Conservation (phyloP, 2,329 filamentous ascomycete genomes). For the Pezicula rhizophila region DNA sequence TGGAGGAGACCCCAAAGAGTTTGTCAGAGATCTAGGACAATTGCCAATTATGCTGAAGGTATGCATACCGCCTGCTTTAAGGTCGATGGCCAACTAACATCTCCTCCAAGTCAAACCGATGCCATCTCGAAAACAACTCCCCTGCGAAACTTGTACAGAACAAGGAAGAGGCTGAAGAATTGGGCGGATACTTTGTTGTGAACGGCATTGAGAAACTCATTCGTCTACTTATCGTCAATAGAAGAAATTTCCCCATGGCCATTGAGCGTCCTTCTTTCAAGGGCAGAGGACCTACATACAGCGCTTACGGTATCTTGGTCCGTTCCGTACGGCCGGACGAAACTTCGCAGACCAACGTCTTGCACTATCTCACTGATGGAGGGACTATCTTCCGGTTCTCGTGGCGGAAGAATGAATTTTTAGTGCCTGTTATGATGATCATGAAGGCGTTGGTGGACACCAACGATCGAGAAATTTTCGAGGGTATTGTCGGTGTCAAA, state of each 20-base stretch:
- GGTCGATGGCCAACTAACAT: conserved; percentile 18
- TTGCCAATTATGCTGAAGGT: conserved; percentile 92
- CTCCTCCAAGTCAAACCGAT: conserved; percentile 66
- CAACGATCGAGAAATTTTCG: conserved; percentile 93
- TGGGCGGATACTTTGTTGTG: conserved; percentile 95
- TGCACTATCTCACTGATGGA: conserved; percentile 92
- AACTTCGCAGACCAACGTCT: conserved; percentile 92
- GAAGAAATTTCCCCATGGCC: conserved; percentile 91
- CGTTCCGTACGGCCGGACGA: conserved; percentile 94
- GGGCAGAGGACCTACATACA: conserved; percentile 82
- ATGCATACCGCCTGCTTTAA: conserved; percentile 12
- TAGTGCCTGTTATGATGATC: conserved; percentile 96
- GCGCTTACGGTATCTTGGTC: conserved; percentile 83
- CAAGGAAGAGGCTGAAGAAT: conserved; percentile 93
- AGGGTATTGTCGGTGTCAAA: conserved; percentile 76
- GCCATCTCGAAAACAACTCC: conserved; percentile 80
- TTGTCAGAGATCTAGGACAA: conserved; percentile 78
- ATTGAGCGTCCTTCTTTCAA: conserved; percentile 87
- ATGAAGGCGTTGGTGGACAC: conserved; percentile 92
- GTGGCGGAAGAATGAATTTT: conserved; percentile 94
- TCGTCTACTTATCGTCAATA: conserved; percentile 82
- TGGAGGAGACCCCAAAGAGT: conserved; percentile 75
- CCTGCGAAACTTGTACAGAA: conserved; percentile 75
- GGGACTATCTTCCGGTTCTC: conserved; percentile 97
- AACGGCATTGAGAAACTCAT: conserved; percentile 98